Base-by-base conservation (phyloP, 2,329 filamentous ascomycete genomes). In the Torrubiella hemipterigena region DNA sequence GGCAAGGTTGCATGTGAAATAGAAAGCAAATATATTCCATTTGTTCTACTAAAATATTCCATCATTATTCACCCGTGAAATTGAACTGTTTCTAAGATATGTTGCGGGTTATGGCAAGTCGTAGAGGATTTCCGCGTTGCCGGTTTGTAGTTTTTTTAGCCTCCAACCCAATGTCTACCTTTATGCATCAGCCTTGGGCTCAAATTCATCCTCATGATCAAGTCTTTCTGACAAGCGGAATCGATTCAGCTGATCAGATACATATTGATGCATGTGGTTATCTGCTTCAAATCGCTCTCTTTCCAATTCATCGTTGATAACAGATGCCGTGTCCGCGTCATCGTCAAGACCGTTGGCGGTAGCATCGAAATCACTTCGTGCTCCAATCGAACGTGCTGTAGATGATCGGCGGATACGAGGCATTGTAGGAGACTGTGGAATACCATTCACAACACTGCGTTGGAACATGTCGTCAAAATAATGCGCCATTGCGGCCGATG, bases 381-480 rank as follows among this genome's bases (percentile, higher is more conserved):
- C 75, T 21, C 84, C 82, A 35, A 96, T 86, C 29, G 84, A 93
- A 24, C 89, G 76, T 26, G 74, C 75, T 1, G 83, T 87, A 5
- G 85, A 89, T 5, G 82, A 86, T 34, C 85, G 77, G 22, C 84
- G 78, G 44, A 89, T 64, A 13, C 64, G 61, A 14, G 67, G 68
- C 42, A 61, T 67, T 16, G 48, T 51, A 4, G 54, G 42, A 5
- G 55, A 45, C 42, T 57, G 46, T 39, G 59, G 47, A 36, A 49
- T 36, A 30, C 56, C 42, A 46, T 61, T 42, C 23, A 51, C 49
- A 17, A 55, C 43, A 17, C 39, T 54, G n/a, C 61, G 59, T 30
- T 57, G 54, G 54, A 93, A 81, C 37, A 86, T 74, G 48, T 96
- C 89, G 47, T 96, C 89, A 51, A 96, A 96, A 65, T 96, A 96